Evolutionary conservation across 768 basidiomycete species (phyloP).

Genomic region (Pulveroboletus sp.): DNA sequence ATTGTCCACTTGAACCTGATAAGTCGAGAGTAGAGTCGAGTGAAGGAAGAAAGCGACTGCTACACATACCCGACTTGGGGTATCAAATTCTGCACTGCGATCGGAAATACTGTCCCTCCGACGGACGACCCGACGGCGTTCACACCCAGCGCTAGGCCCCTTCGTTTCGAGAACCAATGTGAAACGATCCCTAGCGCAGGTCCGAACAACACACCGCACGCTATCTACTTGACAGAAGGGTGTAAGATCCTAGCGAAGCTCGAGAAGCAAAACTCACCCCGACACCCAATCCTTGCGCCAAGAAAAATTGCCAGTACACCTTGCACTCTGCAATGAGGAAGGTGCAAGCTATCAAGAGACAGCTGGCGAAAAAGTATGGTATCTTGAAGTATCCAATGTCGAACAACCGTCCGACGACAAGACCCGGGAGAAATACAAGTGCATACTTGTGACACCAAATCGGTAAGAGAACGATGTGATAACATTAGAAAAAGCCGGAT

Average conservation of each 20-base stretch:
- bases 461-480: neutral
- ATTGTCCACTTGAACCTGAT: slow-evolving; percentile 75
- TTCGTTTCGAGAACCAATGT: slow-evolving; percentile 67
- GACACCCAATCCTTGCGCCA: slow-evolving; percentile 65
- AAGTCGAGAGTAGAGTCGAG: neutral
- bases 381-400: slow-evolving; percentile 64
- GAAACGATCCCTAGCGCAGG: slow-evolving; percentile 55
- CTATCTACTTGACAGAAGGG: slow-evolving; percentile 18
- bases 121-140: slow-evolving; percentile 61
- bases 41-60: neutral
- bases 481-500: neutral
- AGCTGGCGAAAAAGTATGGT: slow-evolving; percentile 45
- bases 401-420: slow-evolving; percentile 64
- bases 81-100: slow-evolving; percentile 52
- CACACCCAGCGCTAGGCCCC: slow-evolving; percentile 56
- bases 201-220: slow-evolving; percentile 57
- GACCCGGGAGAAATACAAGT: slow-evolving; percentile 55
- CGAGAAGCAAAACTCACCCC: slow-evolving; percentile 42
- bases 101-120: slow-evolving; percentile 67
- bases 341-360: slow-evolving; percentile 47
- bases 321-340: slow-evolving; percentile 70
- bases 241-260: neutral
- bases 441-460: slow-evolving; percentile 44
- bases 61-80: slow-evolving; percentile 47
- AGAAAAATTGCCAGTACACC: slow-evolving; percentile 71